Evolutionary conservation across 441 rosid species (phyloP), one percentile per base, ranked within the genome.

Genomic region (Theobroma grandiflorum): DNA sequence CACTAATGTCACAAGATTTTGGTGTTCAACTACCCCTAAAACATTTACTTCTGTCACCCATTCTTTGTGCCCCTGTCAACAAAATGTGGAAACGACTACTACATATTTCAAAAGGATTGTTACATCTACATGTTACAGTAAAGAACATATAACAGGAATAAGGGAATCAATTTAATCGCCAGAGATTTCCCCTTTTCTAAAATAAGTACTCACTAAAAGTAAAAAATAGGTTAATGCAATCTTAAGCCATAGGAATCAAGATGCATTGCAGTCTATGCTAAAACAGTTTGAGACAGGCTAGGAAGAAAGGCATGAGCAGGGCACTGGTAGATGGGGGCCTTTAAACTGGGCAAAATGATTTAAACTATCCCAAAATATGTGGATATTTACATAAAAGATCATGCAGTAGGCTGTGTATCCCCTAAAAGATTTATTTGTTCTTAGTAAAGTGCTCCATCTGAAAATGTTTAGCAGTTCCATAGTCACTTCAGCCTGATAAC

Each of bases 41-140:
- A 92, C 90, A 80, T 92, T 88, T 2, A 91, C 94, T 74, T 91
- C 96, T 9, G 96, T 92, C 85, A 91, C 93, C 94, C 93, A 92
- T 88, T 92, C 93, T 78, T 86, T 91, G 80, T 92, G 93, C 65
- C 96, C 96, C 93, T 92, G 86, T 59, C 58, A 40, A 64, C 53
- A 62, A 69, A 22, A 82, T 5, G 75, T 69, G 8, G 16, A 18
- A 42, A 64, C 1, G 37, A 79, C 18, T 38, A 77, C 38, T 8
- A 16, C 16, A 68, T 20, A 79, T 6, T 31, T 38, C 4, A 35
- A 58, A 70, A 50, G 31, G 69, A 68, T 15, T 22, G 10, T 33
- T 40, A 62, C 18, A 59, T 61, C 31, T 33, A 15, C 10, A n/a
- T 37, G 64, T 8, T 68, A 4, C 11, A 22, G 59, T 8, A 47